These are phyloP conservation scores for Hypholoma sublateritium DNA, from an alignment of 768 basidiomycete species.

Conservation along the genomic window DNA sequence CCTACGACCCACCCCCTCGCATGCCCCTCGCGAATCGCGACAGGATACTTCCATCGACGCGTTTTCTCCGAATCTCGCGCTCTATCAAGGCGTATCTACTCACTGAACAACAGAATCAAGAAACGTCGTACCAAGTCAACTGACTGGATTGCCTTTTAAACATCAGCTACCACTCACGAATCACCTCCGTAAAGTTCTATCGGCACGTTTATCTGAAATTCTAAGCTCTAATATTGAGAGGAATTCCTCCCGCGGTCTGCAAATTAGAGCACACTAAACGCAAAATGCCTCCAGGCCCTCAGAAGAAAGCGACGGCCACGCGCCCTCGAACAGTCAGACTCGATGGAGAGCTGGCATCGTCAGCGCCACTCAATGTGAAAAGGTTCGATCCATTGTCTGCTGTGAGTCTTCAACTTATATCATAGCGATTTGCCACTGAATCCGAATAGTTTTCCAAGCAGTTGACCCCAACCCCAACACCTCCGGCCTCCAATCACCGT, in stretches of 20 bases:
- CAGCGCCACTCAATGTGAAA: slow-evolving; percentile 15
- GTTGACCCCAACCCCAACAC: slow-evolving; percentile 3
- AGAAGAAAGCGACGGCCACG: neutral
- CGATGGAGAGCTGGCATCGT: slow-evolving; percentile 12
- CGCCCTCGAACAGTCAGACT: slow-evolving; percentile 18
- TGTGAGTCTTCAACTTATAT: slow-evolving; percentile 17
- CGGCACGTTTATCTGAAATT: no score
- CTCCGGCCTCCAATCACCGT: neutral
- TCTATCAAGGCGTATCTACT: neutral
- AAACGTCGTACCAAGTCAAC: no score
- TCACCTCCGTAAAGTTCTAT: neutral
- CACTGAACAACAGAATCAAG: no score
- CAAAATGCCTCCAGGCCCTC: slow-evolving; percentile 1
- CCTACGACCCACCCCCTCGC: no score
- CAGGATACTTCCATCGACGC: no score
- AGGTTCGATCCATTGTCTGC: slow-evolving; percentile 35
- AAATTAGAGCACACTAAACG: no score
- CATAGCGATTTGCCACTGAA: slow-evolving; percentile 2
- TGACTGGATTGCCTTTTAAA: neutral
- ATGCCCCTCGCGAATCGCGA: no score
- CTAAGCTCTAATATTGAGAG: no score
- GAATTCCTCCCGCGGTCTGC: no score
- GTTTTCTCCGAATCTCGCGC: neutral
- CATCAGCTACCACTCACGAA: neutral
- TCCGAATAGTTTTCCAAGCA: slow-evolving; percentile 26